Evolutionary conservation across 2,329 filamentous ascomycete genomes (phyloP).

Genomic region (Dothistroma septosporum): DNA sequence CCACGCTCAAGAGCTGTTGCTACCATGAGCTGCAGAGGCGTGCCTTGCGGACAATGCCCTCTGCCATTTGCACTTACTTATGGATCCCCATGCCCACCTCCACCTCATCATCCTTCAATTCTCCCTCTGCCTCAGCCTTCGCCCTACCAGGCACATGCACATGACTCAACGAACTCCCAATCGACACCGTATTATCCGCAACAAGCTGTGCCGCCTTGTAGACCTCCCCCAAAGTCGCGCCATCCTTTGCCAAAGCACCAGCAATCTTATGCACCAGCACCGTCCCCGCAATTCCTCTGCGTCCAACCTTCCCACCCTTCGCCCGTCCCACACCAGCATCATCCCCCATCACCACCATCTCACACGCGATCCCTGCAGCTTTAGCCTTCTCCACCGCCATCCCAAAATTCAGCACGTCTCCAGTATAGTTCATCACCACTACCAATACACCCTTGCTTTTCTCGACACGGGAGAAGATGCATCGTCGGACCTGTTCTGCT

Average conservation of each 20-base stretch:
- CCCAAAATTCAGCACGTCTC: constrained; percentile 78
- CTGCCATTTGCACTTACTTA: constrained; percentile 42
- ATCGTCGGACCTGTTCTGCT: constrained; percentile 75
- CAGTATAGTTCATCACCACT: constrained; percentile 76
- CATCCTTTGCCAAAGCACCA: constrained; percentile 73
- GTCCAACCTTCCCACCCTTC: constrained; percentile 84
- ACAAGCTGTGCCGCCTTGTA: constrained; percentile 66
- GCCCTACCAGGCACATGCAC: constrained; percentile 87
- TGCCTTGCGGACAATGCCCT: too few species aligned
- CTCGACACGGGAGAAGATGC: constrained; percentile 69
- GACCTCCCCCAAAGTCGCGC: constrained; percentile 62
- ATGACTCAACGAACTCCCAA: constrained; percentile 80
- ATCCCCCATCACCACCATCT: constrained; percentile 89
- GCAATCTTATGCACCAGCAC: constrained; percentile 88
- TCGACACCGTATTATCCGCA: constrained; percentile 73
- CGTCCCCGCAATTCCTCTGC: constrained; percentile 85
- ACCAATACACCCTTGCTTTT: constrained; percentile 72
- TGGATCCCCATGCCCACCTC: constrained; percentile 74
- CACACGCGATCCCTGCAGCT: constrained; percentile 68
- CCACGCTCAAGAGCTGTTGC: too few species aligned
- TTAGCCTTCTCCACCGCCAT: constrained; percentile 90
- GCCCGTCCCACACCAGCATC: constrained; percentile 82
- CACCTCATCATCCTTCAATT: constrained; percentile 57
- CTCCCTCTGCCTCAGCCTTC: constrained; percentile 49
- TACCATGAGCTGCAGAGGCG: too few species aligned